phyloP scores from a whole-genome alignment of 129 eudicot genomes.

The Centella asiatica region DNA sequence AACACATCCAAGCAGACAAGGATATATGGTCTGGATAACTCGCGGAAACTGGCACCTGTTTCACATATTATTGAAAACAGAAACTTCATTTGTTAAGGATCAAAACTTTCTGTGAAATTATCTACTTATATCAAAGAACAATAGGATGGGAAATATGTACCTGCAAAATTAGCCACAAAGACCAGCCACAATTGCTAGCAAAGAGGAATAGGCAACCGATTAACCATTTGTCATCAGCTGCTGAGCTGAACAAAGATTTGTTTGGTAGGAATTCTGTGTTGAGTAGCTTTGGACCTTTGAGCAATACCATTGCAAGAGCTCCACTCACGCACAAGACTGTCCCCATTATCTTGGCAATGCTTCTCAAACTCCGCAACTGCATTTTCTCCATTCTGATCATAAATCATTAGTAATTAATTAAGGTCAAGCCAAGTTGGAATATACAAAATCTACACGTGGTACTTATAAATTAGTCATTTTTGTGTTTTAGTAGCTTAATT shows the following conservation, averaged over 20 bases:
- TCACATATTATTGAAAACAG: not conserved
- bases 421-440: too few relatives aligned
- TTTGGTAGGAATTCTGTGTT: conserved; percentile 33
- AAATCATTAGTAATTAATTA: too few relatives aligned
- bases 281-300: conserved; percentile 74
- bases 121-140: not conserved
- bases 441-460: too few relatives aligned
- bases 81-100: not conserved
- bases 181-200: conserved; percentile 72
- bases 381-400: conserved; percentile 53
- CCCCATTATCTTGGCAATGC: conserved; percentile 62
- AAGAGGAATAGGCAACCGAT: conserved; percentile 65
- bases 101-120: not conserved
- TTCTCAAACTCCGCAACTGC: conserved; percentile 48
- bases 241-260: conserved; percentile 21
- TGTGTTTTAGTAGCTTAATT: too few relatives aligned
- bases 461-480: too few relatives aligned
- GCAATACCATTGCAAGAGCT: conserved; percentile 60
- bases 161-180: conserved; percentile 80
- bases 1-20: conserved; percentile 74
- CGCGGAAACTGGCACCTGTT: conserved; percentile 55
- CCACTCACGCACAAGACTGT: conserved; percentile 60
- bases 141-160: conserved; percentile 12
- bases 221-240: conserved; percentile 47
- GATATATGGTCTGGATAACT: conserved; percentile 65